Evolutionary conservation across 768 basidiomycete genomes (phyloP), one percentile per base, ranked within the genome.

Genomic region (Tubosaeta brunneosetosa): DNA sequence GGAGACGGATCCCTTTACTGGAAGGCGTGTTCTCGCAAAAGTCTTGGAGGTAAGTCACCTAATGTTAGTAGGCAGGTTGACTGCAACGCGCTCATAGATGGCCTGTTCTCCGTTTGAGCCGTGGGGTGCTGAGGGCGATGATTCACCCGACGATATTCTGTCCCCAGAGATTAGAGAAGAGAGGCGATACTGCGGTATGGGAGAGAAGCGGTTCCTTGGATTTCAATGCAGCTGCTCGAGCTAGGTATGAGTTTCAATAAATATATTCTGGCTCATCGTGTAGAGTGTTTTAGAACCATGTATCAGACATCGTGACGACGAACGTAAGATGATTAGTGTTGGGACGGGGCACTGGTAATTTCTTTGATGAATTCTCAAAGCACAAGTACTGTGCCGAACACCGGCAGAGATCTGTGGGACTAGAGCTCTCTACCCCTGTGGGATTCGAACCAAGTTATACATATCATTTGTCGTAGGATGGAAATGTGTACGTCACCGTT

Each of bases 221-320:
- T 94, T 94, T 72, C 92, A 94, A 67, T 97, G 93, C 67, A 93
- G 91, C 59, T 94, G 93, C 64, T 94, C 91, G 19, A 93, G 90
- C 68, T 92, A 76, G 55, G 37, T 45, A 27, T 11, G 11, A 17
- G 19, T 46, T 27, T 14, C 25, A 43, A 25, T 3, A 31, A 8
- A 11, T 22, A 22, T 22, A 22, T 22, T 22, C 3, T 22, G 22
- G 22, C 22, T 22, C 22, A 22, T 22, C 22, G 22, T 22, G 22
- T 22, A 22, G 22, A 22, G 22, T 22, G 22, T 22, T 22, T 22
- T 22, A 22, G 22, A 22, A 22, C 22, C 22, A 22, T 22, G 22
- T 22, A 22, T 22, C 22, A 22, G 22, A 22, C 22, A 22, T 22
- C 22, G 22, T 22, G 22, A 22, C 22, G 22, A 22, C 22, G 22